Base-by-base conservation (phyloP, 768 basidiomycete genomes). In the Pisolithus orientalis region DNA sequence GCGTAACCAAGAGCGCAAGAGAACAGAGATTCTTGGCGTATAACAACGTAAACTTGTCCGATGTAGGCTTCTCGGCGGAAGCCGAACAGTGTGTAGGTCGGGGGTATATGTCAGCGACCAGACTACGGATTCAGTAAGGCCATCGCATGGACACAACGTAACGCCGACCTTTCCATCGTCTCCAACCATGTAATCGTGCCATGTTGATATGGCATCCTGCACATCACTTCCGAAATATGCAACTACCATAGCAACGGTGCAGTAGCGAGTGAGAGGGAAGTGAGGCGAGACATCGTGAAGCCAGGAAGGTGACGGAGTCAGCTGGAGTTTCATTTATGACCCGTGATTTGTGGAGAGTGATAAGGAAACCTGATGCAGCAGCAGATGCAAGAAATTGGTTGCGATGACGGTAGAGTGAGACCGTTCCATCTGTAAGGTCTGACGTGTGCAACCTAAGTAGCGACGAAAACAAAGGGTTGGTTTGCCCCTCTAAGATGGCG, bases 391-490 rank as follows among this genome's bases (percentile, higher is more conserved):
- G 75, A 1, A 93, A 93, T 64, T 97, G 94, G 65, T 94, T 87
- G 17, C 97, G 75, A 62, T 97, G 91, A 6, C 91, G 83, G 65
- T 91, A 95, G 16, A 96, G 75, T 8, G 97, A 76, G 14, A 96
- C 94, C 0, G 90, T 90, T 25, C 96, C 96, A 62, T 97, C 94
- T 6, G 85, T 93, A n/a, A 98, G 80, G 13, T 94, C 96, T 78
- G 11, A 78, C 73, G 67, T 93, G 88, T 5, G 89, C 91, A 45
- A 90, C 65, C 91, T 91, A 94, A 54, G 85, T 85, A 34, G 74
- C 74, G 8, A 74, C 64, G 0, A 83, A 75, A 61, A 87, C 85
- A 62, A 93, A 92, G 28, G 86, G 80, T 34, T 79, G 74, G 66
- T 85, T 83, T 73, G 21, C 21, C 21, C 21, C 21, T 76, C 79